Percentiles rank a stretch among this genome's conserved stretches.
Conservation (phyloP, 306 rosid genomes). For the Heteromeles arbutifolia region DNA sequence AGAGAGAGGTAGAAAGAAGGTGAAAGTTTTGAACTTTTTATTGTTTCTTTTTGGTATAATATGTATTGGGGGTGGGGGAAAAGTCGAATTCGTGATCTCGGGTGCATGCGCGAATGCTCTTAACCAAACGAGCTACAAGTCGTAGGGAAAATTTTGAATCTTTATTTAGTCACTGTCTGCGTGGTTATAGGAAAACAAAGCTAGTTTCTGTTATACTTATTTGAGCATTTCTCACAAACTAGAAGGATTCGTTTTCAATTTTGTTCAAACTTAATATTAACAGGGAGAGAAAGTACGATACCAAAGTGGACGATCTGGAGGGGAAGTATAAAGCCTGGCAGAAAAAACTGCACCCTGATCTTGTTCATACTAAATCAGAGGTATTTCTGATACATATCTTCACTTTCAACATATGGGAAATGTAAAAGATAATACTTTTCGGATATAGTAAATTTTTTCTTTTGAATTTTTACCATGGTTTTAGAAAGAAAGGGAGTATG, state of each 20-base stretch:
- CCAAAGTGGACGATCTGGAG: conserved; percentile 56
- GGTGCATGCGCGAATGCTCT: neutral
- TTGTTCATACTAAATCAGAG: conserved; percentile 91
- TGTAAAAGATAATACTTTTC: neutral
- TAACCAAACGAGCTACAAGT: neutral
- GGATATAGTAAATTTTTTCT: neutral
- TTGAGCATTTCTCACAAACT: neutral
- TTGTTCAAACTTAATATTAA: neutral
- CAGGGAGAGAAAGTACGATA: conserved; percentile 75
- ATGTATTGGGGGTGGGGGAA: neutral
- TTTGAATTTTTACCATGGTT: conserved; percentile 13
- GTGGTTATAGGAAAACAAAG: neutral
- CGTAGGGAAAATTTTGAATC: neutral
- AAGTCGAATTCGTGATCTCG: neutral
- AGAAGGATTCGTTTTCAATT: too few relatives aligned
- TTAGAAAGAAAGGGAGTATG: conserved; percentile 76
- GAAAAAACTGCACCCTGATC: conserved; percentile 92
- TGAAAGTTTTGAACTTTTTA: neutral
- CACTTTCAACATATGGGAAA: neutral
- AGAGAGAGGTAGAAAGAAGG: neutral
- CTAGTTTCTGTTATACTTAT: neutral
- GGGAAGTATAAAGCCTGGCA: conserved; percentile 89
- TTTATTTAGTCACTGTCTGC: neutral
- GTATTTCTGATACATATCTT: conserved; percentile 28
- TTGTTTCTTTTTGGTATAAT: neutral